Conservation (phyloP, 2,329 filamentous ascomycete genomes). For the Alternaria triticimaculans region DNA sequence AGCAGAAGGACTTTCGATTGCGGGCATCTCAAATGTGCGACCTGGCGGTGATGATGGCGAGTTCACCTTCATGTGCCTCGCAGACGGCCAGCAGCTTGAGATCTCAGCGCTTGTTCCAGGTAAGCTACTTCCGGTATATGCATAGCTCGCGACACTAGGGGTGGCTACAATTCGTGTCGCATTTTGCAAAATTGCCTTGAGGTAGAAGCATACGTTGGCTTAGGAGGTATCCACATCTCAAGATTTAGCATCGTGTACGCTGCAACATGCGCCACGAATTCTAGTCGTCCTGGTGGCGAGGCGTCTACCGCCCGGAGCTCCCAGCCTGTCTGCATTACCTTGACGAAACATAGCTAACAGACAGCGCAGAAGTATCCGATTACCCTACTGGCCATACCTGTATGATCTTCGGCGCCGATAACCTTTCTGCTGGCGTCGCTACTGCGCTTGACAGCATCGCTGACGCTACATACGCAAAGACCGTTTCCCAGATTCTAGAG, state of each 20-base stretch:
- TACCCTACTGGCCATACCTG: constrained; percentile 67
- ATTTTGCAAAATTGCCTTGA: background rate
- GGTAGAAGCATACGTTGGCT: background rate
- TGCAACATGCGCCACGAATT: background rate
- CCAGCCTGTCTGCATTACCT: background rate
- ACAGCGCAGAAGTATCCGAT: constrained; percentile 60
- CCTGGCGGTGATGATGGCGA: constrained; percentile 75
- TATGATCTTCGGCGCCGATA: constrained; percentile 62
- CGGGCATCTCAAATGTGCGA: constrained; percentile 62
- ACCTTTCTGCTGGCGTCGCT: constrained; percentile 53
- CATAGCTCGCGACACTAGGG: background rate
- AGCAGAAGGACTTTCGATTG: constrained; percentile 47
- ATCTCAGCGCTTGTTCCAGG: constrained; percentile 50
- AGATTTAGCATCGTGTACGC: no score
- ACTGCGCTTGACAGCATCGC: constrained; percentile 55
- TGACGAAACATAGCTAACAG: background rate
- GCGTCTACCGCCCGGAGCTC: background rate
- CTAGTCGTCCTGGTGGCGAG: background rate
- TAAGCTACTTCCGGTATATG: constrained; percentile 7
- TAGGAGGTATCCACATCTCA: background rate
- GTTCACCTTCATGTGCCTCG: constrained; percentile 63
- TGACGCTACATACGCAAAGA: constrained; percentile 52
- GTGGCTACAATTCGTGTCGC: background rate
- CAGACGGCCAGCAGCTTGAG: constrained; percentile 37
- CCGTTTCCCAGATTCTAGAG: constrained; percentile 58